Evolutionary conservation across 129 eudicot species (phyloP).

Genomic region (Ambrosia artemisiifolia): DNA sequence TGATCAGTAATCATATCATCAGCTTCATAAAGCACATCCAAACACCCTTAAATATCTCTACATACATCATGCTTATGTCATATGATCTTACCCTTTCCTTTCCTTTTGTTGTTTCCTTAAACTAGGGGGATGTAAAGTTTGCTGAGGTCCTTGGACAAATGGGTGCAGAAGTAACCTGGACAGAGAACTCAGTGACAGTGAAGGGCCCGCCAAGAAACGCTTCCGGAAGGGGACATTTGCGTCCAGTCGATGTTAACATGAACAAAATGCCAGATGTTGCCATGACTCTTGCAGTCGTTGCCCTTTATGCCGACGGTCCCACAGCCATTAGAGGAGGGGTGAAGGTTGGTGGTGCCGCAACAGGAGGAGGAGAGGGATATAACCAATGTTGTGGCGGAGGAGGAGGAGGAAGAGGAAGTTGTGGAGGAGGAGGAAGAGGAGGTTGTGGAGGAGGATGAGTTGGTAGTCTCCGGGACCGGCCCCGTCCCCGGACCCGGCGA

Average conservation of each 20-base stretch:
- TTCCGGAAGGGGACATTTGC: slow-evolving; percentile 71
- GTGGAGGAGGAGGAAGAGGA: too few species aligned
- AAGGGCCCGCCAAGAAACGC: slow-evolving; percentile 73
- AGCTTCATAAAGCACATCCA: neutral
- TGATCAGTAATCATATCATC: neutral
- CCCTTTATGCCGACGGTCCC: slow-evolving; percentile 90
- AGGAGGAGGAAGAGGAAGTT: too few species aligned
- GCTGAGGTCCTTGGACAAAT: slow-evolving; percentile 98
- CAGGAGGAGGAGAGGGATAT: too few species aligned
- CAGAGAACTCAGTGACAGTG: slow-evolving; percentile 89
- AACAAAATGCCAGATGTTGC: slow-evolving; percentile 99
- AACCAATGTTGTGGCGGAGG: too few species aligned
- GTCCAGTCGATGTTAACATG: slow-evolving; percentile 90
- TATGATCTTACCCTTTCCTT: slow-evolving; percentile 4
- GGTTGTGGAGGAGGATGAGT: too few species aligned
- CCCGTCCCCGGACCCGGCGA: too few species aligned
- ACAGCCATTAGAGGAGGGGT: slow-evolving; percentile 96
- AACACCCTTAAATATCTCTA: neutral
- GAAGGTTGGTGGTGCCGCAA: too few species aligned
- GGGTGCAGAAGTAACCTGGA: slow-evolving; percentile 97
- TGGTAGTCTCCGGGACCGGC: too few species aligned
- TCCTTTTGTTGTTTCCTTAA: neutral
- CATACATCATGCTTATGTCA: neutral
- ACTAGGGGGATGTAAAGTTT: slow-evolving; percentile 89
- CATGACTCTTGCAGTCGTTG: slow-evolving; percentile 98